Conservation (phyloP, 345 rosid genomes). For the Linum tenue region DNA sequence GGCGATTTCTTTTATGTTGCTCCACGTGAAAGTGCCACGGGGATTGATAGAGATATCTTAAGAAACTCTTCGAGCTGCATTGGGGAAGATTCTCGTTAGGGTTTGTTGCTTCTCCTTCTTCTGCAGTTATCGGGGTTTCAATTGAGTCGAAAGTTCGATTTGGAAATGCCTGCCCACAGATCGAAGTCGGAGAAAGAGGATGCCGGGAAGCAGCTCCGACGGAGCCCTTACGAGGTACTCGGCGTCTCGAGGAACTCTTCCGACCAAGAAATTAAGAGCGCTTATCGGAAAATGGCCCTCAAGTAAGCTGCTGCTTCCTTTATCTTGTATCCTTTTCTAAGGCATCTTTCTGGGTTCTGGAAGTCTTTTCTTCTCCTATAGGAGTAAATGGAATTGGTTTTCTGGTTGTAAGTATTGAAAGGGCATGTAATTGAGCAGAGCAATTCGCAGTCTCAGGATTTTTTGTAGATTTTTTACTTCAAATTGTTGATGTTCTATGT, state of each 20-base stretch:
- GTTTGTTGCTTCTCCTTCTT: no score
- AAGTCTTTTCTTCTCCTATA: neutral
- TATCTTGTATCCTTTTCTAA: neutral
- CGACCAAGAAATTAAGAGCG: conserved; percentile 88
- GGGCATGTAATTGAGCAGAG: neutral
- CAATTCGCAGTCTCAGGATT: no score
- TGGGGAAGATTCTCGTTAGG: neutral
- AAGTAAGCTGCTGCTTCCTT: conserved; percentile 28
- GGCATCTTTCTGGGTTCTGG: neutral
- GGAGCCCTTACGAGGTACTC: conserved; percentile 92
- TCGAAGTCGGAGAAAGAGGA: conserved; percentile 50
- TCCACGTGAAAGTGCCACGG: neutral
- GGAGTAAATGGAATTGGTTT: no score
- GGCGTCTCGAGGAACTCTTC: conserved; percentile 63
- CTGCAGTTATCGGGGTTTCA: no score
- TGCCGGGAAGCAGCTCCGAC: conserved; percentile 61
- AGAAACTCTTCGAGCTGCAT: neutral
- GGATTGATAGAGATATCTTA: neutral
- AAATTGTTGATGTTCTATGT: no score
- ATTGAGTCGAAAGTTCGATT: conserved; percentile 1
- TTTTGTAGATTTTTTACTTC: no score
- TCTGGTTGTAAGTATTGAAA: neutral
- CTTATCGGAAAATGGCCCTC: conserved; percentile 90
- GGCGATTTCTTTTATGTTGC: neutral
- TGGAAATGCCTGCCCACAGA: conserved; percentile 20